phyloP scores from a whole-genome alignment of 1,284 basidiomycete genomes.

The Vanrija humicola region DNA sequence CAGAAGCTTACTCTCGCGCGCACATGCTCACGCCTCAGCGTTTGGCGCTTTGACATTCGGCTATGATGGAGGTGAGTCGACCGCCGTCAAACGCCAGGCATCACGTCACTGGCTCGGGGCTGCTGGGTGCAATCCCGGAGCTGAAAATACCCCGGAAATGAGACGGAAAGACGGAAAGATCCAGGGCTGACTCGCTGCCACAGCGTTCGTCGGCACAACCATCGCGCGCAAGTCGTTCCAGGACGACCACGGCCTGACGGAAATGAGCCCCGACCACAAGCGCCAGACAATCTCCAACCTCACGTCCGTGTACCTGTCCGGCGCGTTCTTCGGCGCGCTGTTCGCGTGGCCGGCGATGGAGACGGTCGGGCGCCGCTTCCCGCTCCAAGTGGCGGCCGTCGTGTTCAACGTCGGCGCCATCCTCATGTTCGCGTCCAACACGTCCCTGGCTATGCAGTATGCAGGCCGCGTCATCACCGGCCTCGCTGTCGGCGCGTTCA shows the following conservation, averaged over 20 bases:
- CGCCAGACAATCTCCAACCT: constrained; percentile 47
- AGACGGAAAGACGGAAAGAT: too few species aligned
- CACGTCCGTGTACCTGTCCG: constrained; percentile 49
- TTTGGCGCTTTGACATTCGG: constrained; percentile 50
- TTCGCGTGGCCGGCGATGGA: constrained; percentile 35
- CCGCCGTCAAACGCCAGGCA: too few species aligned
- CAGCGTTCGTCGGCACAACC: constrained; percentile 52
- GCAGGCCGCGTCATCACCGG: constrained; percentile 47
- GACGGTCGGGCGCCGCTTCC: constrained; percentile 28
- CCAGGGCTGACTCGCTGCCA: too few species aligned
- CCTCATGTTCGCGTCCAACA: constrained; percentile 37
- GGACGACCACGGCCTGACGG: constrained; percentile 18
- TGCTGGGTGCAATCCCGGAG: too few species aligned
- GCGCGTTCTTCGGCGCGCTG: constrained; percentile 43
- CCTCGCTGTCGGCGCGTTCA: constrained; percentile 41
- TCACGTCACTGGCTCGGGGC: too few species aligned
- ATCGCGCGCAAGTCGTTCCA: constrained; percentile 53
- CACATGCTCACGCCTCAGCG: background rate
- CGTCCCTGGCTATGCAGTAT: constrained; percentile 32
- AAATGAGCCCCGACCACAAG: constrained; percentile 9
- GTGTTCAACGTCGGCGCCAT: constrained; percentile 45
- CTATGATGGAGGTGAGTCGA: constrained; percentile 39
- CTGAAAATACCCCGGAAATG: too few species aligned
- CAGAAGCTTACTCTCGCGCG: too few species aligned
- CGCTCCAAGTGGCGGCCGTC: constrained; percentile 30